A percentile compares a stretch with the other conserved stretches of the same genome.
phyloP scores from a whole-genome alignment of 805 yeast genomes.

The Kodamaea laetipori region DNA sequence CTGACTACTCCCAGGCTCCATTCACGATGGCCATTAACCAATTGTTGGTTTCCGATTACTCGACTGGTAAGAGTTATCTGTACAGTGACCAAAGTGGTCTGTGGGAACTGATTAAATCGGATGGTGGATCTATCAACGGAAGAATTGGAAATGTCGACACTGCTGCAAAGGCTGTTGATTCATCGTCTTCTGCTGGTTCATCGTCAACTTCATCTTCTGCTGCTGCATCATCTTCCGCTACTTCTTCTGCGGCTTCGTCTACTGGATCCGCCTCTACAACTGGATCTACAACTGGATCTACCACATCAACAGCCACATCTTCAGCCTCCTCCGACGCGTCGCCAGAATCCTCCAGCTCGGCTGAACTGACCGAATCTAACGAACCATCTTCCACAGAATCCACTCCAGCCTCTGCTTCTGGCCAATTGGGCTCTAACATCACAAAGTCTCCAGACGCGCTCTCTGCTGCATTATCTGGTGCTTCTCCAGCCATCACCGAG shows the following conservation, averaged over 20 bases:
- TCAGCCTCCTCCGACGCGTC: too few relatives aligned
- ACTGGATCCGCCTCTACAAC: constrained; percentile 21
- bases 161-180: constrained; percentile 12
- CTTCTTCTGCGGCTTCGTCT: constrained; percentile 22
- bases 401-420: constrained; percentile 8
- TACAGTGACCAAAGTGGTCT: constrained; percentile 44
- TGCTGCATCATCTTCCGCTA: constrained; percentile 11
- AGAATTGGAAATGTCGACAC: constrained; percentile 17
- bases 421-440: too few relatives aligned
- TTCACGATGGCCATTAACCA: constrained; percentile 24
- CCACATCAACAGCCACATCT: constrained; percentile 10
- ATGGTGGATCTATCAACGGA: constrained; percentile 34
- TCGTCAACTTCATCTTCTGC: constrained; percentile 12
- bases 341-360: constrained; percentile 7
- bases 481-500: neutral
- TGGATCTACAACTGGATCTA: constrained; percentile 17
- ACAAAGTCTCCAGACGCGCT: neutral
- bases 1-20: constrained; percentile 26
- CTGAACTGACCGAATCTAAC: constrained; percentile 24
- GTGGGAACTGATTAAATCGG: constrained; percentile 41
- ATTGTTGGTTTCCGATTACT: constrained; percentile 42
- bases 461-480: neutral
- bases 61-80: constrained; percentile 46
- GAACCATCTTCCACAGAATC: neutral
- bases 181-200: constrained; percentile 8